These are phyloP conservation scores for Penicillium herquei DNA, from an alignment of 495 filamentous ascomycete genomes.

Conservation along the genomic window DNA sequence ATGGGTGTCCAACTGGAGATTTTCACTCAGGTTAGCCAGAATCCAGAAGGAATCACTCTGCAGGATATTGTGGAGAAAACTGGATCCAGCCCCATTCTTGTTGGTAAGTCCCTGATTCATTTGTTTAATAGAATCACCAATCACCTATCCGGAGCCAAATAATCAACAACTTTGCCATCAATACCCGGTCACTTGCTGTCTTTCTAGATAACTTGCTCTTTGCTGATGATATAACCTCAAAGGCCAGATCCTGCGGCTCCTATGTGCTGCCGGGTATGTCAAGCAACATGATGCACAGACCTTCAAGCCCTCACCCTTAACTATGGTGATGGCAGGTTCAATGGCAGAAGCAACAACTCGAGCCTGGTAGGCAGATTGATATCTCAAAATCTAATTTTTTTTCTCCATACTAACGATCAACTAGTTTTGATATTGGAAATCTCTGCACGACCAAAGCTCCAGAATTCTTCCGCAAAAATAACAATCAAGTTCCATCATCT, in stretches of 20 bases:
- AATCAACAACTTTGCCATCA: too few relatives aligned
- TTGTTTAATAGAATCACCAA: too few relatives aligned
- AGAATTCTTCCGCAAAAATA: slow-evolving; percentile 25
- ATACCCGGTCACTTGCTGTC: too few relatives aligned
- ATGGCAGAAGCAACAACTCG: slow-evolving; percentile 14
- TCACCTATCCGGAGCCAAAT: too few relatives aligned
- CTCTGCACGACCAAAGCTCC: slow-evolving; percentile 17
- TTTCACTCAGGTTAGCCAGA: slow-evolving; percentile 10
- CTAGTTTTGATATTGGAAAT: slow-evolving; percentile 17
- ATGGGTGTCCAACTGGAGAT: slow-evolving; percentile 21
- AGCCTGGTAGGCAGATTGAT: slow-evolving; percentile 10
- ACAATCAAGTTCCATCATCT: slow-evolving; percentile 24
- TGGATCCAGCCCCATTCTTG: slow-evolving; percentile 13
- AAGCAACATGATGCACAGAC: slow-evolving; percentile 8
- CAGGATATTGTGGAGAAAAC: slow-evolving; percentile 14
- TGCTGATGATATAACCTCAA: background rate
- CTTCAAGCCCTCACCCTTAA: slow-evolving; percentile 19
- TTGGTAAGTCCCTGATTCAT: slow-evolving; percentile 3
- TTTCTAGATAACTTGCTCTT: too few relatives aligned
- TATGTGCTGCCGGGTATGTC: slow-evolving; percentile 14
- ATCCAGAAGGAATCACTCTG: slow-evolving; percentile 6
- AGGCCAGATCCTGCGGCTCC: slow-evolving; percentile 16
- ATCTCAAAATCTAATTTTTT: background rate
- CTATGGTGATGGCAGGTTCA: slow-evolving; percentile 18
- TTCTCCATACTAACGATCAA: background rate